Evolutionary conservation across 352 stramenopile species (phyloP).

Genomic region (Phytophthora kernoviae): DNA sequence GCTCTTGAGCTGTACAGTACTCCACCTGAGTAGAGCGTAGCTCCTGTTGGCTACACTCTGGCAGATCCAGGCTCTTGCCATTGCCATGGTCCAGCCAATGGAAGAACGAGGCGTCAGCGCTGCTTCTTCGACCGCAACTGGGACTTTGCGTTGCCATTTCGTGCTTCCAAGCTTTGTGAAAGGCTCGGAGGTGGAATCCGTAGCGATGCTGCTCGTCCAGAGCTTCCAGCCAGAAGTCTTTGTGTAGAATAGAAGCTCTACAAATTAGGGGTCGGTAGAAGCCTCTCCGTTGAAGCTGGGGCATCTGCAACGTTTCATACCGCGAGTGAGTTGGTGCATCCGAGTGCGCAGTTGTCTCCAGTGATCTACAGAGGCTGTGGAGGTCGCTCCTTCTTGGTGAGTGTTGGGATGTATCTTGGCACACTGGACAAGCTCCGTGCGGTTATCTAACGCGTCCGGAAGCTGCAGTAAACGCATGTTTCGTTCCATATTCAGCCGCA

Average conservation of each 20-base stretch:
- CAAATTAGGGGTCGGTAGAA: conserved; percentile 1
- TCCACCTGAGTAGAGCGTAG: conserved; percentile 51
- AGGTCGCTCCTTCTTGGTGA: not conserved
- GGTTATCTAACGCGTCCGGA: not conserved
- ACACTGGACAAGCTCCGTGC: conserved; percentile 16
- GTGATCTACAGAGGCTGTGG: conserved; percentile 2
- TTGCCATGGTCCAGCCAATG: conserved; percentile 70
- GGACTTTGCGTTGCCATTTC: conserved; percentile 37
- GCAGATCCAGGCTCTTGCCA: conserved; percentile 49
- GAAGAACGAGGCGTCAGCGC: conserved; percentile 58
- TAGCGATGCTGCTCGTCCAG: conserved; percentile 78
- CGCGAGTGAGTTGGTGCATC: conserved; percentile 39
- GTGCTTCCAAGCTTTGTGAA: conserved; percentile 65
- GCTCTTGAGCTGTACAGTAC: conserved; percentile 53
- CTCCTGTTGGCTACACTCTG: conserved; percentile 53
- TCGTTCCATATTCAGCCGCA: conserved; percentile 22
- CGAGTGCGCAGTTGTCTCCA: conserved; percentile 41
- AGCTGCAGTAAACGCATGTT: conserved; percentile 11
- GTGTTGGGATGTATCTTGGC: conserved; percentile 2
- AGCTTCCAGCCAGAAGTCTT: conserved; percentile 79
- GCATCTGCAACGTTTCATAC: conserved; percentile 24
- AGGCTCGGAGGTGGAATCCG: conserved; percentile 69
- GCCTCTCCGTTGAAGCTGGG: conserved; percentile 5
- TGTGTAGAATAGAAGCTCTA: conserved; percentile 54
- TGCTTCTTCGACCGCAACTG: not conserved